Base-by-base conservation (phyloP, 140 eudicot species). In the Senecio squalidus region DNA sequence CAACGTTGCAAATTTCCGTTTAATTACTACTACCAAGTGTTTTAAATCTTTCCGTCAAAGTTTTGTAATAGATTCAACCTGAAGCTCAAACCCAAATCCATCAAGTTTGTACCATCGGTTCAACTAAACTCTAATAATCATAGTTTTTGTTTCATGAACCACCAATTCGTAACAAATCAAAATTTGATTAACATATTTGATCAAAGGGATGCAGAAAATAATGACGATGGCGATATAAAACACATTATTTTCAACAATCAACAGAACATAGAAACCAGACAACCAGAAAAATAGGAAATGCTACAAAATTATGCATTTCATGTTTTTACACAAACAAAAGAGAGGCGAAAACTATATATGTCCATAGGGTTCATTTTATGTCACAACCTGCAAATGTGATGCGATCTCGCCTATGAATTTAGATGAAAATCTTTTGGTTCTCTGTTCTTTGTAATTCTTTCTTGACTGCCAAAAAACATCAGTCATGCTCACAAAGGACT, bases 381-480 rank as follows among this genome's bases (percentile, higher is more conserved):
- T 63, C 59, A 24, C 69, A 24, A 51, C 60, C 23, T 7, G 38
- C 30, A 61, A 44, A 43, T 27, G 3, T 44, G 45, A 61, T 25
- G 39, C 29, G 29, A 45, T 11, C 30, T 28, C 44, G 10, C 58
- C 26, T 20, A 53, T 36, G 39, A 16, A 27, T 17, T 0, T 30
- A 43, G 23, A 28, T 17, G n/a, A 6, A 28, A 23, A 16, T 48
- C 67, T 56, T 71, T 26, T 72, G 16, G 7, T 26, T 26, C 16
- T 56, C 27, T 20, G 29, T 43, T 31, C 27, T 23, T 47, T 31
- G 48, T 44, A 45, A 33, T 8, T 25, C 25, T 10, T 29, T 38
- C 65, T 46, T 45, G 66, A 53, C 39, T 2, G 22, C 64, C n/a
- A 60, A 44, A 36, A 40, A 57, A 30, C 15, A 40, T 36, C 44